Evolutionary conservation across 169 alveolate genomes (phyloP).

Genomic region (Toxoplasma gondii): DNA sequence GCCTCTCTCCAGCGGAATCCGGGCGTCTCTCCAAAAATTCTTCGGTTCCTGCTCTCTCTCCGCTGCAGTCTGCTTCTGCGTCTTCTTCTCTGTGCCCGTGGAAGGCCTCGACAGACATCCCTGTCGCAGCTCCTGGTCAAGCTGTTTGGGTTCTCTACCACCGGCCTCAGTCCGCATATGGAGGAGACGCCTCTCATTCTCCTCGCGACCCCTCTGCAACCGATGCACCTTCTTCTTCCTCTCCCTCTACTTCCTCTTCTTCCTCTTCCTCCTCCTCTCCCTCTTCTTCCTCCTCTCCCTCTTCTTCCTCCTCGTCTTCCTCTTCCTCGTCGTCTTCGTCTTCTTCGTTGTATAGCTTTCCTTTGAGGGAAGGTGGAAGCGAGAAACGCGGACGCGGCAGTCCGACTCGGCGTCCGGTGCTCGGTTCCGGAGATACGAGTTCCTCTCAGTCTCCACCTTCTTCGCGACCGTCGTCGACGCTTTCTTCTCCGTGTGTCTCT

Average conservation of each 20-base stretch:
- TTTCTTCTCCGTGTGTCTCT: neutral
- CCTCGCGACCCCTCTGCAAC: neutral
- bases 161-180: neutral
- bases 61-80: neutral
- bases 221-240: neutral
- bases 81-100: neutral
- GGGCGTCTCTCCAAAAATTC: neutral
- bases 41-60: neutral
- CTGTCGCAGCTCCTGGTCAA: neutral
- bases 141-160: neutral
- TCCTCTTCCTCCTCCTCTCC: neutral
- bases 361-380: neutral
- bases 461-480: neutral
- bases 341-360: neutral
- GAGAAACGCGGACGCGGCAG: neutral
- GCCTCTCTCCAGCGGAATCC: neutral
- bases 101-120: neutral
- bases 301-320: neutral
- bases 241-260: neutral
- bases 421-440: neutral
- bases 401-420: neutral
- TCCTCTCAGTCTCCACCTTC: neutral
- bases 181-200: neutral
- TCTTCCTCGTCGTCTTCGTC: neutral
- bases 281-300: neutral